Base-by-base conservation (phyloP, 306 rosid genomes). In the Benincasa hispida region DNA sequence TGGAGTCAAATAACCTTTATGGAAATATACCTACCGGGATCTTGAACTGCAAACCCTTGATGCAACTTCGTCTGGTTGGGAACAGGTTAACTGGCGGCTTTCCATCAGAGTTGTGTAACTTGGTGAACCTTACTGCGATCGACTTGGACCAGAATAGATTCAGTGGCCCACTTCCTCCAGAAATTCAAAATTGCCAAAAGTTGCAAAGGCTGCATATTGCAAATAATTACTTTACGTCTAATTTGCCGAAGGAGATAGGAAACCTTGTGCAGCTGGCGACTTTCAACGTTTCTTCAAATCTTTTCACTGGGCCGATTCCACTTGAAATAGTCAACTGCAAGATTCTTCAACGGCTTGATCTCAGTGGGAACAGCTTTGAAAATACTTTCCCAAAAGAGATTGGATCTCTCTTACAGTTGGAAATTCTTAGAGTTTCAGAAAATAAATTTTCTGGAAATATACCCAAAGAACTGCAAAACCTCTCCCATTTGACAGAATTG, bases 191-290 rank as follows among this genome's bases (percentile, higher is more conserved):
- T 80, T 95, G 98, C 91, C 82, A 62, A 51, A 88, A 80, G 81
- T 84, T 95, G 88, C 99, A 92, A 75, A 89, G 98, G 89, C 91
- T 95, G 82, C 98, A 92, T 55, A 80, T 95, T 86, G 88, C 97
- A 10, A 82, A 81, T 77, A 95, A 95, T 75, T 79, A 79, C 91
- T 92, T 95, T 80, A 80, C 86, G 75, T 87, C 82, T 45, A 91
- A 83, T 81, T 79, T 95, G 82, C 98, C 99, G 4, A 88, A 87
- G 85, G 99, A 90, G 85, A 90, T 92, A 72, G 96, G 98, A 76
- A 88, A 87, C 37, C 90, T 95, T 12, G 83, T 87, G 81, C 90
- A 86, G 72, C 56, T 95, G 85, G 98, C 87, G 59, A 88, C 93
- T 65, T 89, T 95, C 58, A 95, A 95, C 79, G 82, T 85, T 80